phyloP scores from a whole-genome alignment of 192 early-diverging fungal genomes.

The Borealophlyctis nickersoniae region DNA sequence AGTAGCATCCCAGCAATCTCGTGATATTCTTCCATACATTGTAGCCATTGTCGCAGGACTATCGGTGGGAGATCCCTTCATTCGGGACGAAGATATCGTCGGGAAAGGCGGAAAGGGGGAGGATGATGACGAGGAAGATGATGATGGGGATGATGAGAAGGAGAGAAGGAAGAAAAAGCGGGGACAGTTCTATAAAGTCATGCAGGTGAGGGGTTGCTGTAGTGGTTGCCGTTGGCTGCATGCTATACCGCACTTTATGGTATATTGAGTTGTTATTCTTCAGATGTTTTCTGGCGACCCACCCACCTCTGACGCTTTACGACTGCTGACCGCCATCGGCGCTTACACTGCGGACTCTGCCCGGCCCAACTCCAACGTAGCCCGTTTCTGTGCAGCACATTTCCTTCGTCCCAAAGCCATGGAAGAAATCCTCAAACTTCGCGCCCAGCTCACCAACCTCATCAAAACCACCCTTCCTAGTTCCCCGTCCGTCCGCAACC shows the following conservation, averaged over 20 bases:
- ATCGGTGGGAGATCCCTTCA: conserved; percentile 91
- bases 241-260: neutral
- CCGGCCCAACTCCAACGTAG: conserved; percentile 47
- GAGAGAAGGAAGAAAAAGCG: conserved; percentile 56
- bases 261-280: conserved; percentile 18
- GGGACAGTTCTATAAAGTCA: conserved; percentile 69
- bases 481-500: conserved; percentile 65
- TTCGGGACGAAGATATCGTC: conserved; percentile 54
- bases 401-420: conserved; percentile 81
- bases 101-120: conserved; percentile 23
- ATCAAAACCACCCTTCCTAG: conserved; percentile 38
- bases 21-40: conserved; percentile 75
- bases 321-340: conserved; percentile 82
- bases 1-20: conserved; percentile 76
- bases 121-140: conserved; percentile 54
- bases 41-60: conserved; percentile 89
- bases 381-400: conserved; percentile 72
- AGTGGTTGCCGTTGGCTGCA: conserved; percentile 27
- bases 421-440: conserved; percentile 52
- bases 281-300: conserved; percentile 63
- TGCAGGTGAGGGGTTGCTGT: too few species aligned
- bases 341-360: conserved; percentile 62
- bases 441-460: conserved; percentile 37
- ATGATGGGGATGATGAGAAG: conserved; percentile 42
- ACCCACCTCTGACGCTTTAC: conserved; percentile 82